Base-by-base conservation (phyloP, 2,329 filamentous ascomycete genomes). In the Xylariaceae sp. region DNA sequence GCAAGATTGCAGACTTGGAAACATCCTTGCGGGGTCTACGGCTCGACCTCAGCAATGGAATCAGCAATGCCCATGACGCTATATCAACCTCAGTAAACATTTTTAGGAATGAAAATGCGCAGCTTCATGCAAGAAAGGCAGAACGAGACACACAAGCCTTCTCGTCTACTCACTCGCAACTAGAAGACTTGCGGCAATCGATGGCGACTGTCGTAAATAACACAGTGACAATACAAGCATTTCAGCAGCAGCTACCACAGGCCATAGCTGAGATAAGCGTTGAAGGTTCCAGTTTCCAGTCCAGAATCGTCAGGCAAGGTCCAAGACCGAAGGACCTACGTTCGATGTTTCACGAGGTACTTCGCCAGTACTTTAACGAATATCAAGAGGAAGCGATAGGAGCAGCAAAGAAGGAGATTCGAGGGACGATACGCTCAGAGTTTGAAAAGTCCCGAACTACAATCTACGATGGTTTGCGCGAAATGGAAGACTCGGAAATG, bases 21-120 rank as follows among this genome's bases (percentile, higher is more conserved):
- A n/a, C 42, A n/a, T 28, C 35, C 4, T 38, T 7, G 34, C 19
- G n/a, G 42, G 45, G 9, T 41, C 32, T 19, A 34, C 39, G 30
- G 38, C 47, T 2, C 45, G 47, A 26, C 11, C 22, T 26, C 6
- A 47, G 48, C 30, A 42, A 12, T 22, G 37, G 9, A 3, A 18
- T 29, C 19, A 32, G 16, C 12, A 32, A 7, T n/a, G 8, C 8
- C 30, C 30, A 32, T 17, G 30, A 7, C 13, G 30, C 30, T 7
- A 7, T 32, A 7, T 32, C 30, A n/a, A 32, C 8, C 30, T 32
- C 30, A 7, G 13, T 32, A 6, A 7, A 13, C 13, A 6, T 17
- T 4, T 13, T 32, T 17, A 7, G 7, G 13, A 13, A 7, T n/a
- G 30, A 32, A n/a, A 32, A 32, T 17, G 30, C 13, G 8, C 30